Percentiles rank a stretch among this genome's conserved stretches.
phyloP scores from a whole-genome alignment of 768 basidiomycete genomes.

The Cytidiella melzeri region DNA sequence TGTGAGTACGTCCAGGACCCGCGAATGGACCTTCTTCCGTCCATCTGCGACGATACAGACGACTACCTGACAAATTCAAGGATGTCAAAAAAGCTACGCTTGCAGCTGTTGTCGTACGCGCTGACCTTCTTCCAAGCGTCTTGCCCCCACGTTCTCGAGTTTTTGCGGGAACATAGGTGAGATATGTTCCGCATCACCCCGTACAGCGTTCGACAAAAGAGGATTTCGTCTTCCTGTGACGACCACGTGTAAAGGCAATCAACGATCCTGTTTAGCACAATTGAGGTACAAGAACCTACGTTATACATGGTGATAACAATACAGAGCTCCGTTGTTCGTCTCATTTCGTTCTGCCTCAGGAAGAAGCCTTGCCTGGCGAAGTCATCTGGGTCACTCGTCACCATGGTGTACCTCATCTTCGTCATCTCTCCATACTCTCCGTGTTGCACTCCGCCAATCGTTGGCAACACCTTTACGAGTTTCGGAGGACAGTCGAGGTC shows the following conservation, averaged over 20 bases:
- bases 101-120: neutral
- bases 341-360: slow-evolving; percentile 74
- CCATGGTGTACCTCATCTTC: slow-evolving; percentile 76
- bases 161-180: slow-evolving; percentile 77
- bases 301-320: slow-evolving; percentile 98
- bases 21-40: slow-evolving; percentile 74
- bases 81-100: neutral
- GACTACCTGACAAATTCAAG: slow-evolving; percentile 52
- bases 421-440: slow-evolving; percentile 55
- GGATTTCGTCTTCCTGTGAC: slow-evolving; percentile 73
- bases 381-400: slow-evolving; percentile 92
- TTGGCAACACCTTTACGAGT: slow-evolving; percentile 55
- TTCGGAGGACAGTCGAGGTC: slow-evolving; percentile 81
- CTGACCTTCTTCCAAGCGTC: slow-evolving; percentile 95
- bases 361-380: slow-evolving; percentile 82
- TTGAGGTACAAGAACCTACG: slow-evolving; percentile 56
- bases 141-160: slow-evolving; percentile 91
- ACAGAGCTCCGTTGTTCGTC: slow-evolving; percentile 82
- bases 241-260: slow-evolving; percentile 2
- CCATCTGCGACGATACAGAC: slow-evolving; percentile 92
- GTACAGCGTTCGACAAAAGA: slow-evolving; percentile 90
- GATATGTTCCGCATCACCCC: slow-evolving; percentile 90
- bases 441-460: slow-evolving; percentile 21
- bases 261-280: neutral
- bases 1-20: slow-evolving; percentile 83